A percentile compares a stretch with the other conserved stretches of the same genome.
phyloP scores from a whole-genome alignment of 495 filamentous ascomycete genomes.

The Beverwykella pulmonaria region DNA sequence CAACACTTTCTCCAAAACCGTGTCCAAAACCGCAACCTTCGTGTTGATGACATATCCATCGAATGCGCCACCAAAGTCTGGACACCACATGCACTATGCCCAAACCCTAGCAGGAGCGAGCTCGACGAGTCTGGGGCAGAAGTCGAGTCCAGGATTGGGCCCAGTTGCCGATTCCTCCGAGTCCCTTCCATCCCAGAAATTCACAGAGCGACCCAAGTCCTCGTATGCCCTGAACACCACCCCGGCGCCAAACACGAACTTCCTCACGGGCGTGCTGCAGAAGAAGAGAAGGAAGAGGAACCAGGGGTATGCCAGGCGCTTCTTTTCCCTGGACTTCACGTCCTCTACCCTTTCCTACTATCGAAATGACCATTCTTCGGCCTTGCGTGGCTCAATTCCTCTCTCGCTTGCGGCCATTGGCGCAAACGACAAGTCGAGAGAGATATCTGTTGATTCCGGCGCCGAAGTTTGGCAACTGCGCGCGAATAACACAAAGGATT shows the following conservation, averaged over 20 bases:
- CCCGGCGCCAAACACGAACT: slow-evolving; percentile 46
- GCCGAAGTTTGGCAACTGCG: slow-evolving; percentile 97
- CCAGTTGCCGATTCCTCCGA: slow-evolving; percentile 44
- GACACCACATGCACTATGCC: slow-evolving; percentile 65
- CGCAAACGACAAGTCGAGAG: slow-evolving; percentile 79
- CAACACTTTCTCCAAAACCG: slow-evolving; percentile 96
- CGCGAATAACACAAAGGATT: slow-evolving; percentile 78
- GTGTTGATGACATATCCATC: slow-evolving; percentile 93
- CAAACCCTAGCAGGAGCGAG: slow-evolving; percentile 51
- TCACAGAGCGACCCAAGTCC: slow-evolving; percentile 40
- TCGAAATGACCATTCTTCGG: slow-evolving; percentile 86
- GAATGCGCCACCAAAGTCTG: slow-evolving; percentile 75
- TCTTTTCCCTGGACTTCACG: slow-evolving; percentile 91
- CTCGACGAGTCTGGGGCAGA: slow-evolving; percentile 56
- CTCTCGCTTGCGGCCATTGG: slow-evolving; percentile 87
- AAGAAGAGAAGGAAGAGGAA: slow-evolving; percentile 91
- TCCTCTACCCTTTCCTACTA: slow-evolving; percentile 94
- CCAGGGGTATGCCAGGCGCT: slow-evolving; percentile 89
- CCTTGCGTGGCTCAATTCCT: slow-evolving; percentile 87
- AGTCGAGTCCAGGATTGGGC: slow-evolving; percentile 40
- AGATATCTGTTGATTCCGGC: slow-evolving; percentile 96
- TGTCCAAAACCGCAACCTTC: slow-evolving; percentile 91
- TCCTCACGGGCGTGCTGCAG: slow-evolving; percentile 78
- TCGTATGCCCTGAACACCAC: slow-evolving; percentile 21
- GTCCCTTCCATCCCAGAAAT: slow-evolving; percentile 34